Evolutionary conservation across 2,329 filamentous ascomycete species (phyloP).

Genomic region (Lachnellula occidentalis): DNA sequence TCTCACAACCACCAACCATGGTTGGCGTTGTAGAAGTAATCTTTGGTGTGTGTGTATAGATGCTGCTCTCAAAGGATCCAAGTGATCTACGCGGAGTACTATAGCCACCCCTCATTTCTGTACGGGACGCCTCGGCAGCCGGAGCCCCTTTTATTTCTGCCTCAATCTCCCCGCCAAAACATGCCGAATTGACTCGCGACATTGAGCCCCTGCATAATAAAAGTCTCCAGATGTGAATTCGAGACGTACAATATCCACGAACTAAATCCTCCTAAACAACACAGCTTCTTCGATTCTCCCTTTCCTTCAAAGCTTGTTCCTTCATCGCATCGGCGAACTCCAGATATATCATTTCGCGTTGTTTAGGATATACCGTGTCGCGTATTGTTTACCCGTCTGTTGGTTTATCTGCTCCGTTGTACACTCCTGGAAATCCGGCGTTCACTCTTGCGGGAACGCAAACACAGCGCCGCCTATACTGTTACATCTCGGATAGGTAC

Average conservation of each 20-base stretch:
- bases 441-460: background rate
- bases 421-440: background rate
- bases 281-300: background rate
- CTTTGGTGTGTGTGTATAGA: too few species aligned
- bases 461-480: background rate
- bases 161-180: slow-evolving; percentile 2
- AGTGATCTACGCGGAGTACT: too few species aligned
- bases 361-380: slow-evolving; percentile 12
- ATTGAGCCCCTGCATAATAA: slow-evolving; percentile 13
- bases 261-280: background rate
- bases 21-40: too few species aligned
- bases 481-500: slow-evolving; percentile 1
- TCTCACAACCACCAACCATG: background rate
- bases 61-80: too few species aligned
- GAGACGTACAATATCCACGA: slow-evolving; percentile 21
- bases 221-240: slow-evolving; percentile 13
- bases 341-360: slow-evolving; percentile 5
- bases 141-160: too few species aligned
- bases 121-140: too few species aligned
- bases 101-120: too few species aligned
- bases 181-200: background rate
- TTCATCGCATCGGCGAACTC: too few species aligned
- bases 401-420: slow-evolving; percentile 8
- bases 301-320: too few species aligned
- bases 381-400: background rate